A percentile compares a stretch with the other conserved stretches of the same genome.
Evolutionary conservation across 2,329 filamentous ascomycete species (phyloP).

Genomic region (Colletotrichum higginsianum): DNA sequence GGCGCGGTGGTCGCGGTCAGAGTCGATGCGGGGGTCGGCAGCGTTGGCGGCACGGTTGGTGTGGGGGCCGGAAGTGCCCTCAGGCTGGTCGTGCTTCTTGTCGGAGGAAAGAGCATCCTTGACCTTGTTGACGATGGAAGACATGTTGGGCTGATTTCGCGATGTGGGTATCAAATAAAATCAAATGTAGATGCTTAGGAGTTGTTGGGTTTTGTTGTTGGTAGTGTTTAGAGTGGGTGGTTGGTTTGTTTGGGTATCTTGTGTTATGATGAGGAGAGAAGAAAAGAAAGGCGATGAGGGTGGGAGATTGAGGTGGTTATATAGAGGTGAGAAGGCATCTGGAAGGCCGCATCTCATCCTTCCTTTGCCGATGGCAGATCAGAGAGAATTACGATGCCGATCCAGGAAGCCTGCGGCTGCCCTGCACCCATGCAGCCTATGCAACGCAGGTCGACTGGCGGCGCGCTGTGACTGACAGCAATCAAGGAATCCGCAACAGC

Average conservation of each 20-base stretch:
- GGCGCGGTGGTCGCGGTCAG: slow-evolving; percentile 60
- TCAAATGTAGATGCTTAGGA: slow-evolving; percentile 5
- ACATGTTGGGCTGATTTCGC: slow-evolving; percentile 61
- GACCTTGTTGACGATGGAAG: slow-evolving; percentile 71
- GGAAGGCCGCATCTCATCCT: slow-evolving; percentile 18
- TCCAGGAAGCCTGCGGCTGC: slow-evolving; percentile 14
- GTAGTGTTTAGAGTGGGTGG: slow-evolving; percentile 28
- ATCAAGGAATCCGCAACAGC: slow-evolving; percentile 36
- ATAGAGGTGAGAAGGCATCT: slow-evolving; percentile 28
- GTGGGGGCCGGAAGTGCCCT: slow-evolving; percentile 51
- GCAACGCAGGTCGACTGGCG: not conserved
- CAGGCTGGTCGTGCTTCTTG: slow-evolving; percentile 51
- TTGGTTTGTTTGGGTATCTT: slow-evolving; percentile 40
- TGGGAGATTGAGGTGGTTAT: slow-evolving; percentile 38
- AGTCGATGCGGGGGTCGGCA: slow-evolving; percentile 66
- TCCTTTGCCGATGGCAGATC: slow-evolving; percentile 9
- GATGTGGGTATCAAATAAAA: slow-evolving; percentile 40
- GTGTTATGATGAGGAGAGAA: slow-evolving; percentile 42
- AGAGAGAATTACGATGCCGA: slow-evolving; percentile 21
- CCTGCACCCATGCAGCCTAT: not conserved
- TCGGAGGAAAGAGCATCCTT: slow-evolving; percentile 68
- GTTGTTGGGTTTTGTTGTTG: slow-evolving; percentile 17
- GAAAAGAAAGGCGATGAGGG: not conserved
- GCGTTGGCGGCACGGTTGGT: slow-evolving; percentile 61
- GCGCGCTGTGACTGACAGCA: slow-evolving; percentile 24